A percentile compares a stretch with the other conserved stretches of the same genome.
Evolutionary conservation across 2,329 filamentous ascomycete species (phyloP).

Genomic region (Xylaria sp.): DNA sequence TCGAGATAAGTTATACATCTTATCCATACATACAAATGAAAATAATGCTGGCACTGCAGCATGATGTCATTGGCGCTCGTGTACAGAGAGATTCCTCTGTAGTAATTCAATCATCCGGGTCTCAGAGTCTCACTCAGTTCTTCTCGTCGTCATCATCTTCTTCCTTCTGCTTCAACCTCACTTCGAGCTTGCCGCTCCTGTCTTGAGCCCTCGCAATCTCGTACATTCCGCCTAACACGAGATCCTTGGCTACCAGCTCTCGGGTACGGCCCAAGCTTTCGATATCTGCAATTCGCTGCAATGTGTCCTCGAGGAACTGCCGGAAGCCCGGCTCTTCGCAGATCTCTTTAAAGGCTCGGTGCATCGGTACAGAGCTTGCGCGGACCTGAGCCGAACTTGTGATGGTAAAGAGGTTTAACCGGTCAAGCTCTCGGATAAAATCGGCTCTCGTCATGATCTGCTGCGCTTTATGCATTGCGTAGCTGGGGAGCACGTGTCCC

Average conservation of each 20-base stretch:
- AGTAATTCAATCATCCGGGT: background rate
- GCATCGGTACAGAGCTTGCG: conserved; percentile 96
- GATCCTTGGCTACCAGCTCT: conserved; percentile 93
- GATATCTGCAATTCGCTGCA: conserved; percentile 89
- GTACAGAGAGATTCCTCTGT: background rate
- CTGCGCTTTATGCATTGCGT: conserved; percentile 83
- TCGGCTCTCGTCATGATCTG: conserved; percentile 96
- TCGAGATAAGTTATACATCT: conserved; percentile 1
- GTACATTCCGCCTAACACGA: conserved; percentile 87
- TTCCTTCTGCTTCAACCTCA: conserved; percentile 58
- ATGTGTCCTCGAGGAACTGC: conserved; percentile 81
- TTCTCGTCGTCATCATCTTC: conserved; percentile 49
- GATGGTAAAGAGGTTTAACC: conserved; percentile 95
- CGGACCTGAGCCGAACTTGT: conserved; percentile 87
- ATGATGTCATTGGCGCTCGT: conserved; percentile 11
- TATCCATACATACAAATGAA: conserved; percentile 33
- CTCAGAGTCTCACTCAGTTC: conserved; percentile 19
- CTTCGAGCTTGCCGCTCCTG: conserved; percentile 53
- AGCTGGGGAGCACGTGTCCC: conserved; percentile 82
- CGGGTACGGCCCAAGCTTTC: conserved; percentile 94
- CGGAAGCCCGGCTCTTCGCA: conserved; percentile 82
- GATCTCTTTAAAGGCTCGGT: conserved; percentile 87
- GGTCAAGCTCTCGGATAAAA: conserved; percentile 92
- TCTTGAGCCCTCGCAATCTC: conserved; percentile 59
- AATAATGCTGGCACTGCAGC: conserved; percentile 31